A percentile compares a stretch with the other conserved stretches of the same genome.
These are phyloP conservation scores for Talaromyces rugulosus DNA, from an alignment of 2,329 filamentous ascomycete species.

Conservation along the genomic window DNA sequence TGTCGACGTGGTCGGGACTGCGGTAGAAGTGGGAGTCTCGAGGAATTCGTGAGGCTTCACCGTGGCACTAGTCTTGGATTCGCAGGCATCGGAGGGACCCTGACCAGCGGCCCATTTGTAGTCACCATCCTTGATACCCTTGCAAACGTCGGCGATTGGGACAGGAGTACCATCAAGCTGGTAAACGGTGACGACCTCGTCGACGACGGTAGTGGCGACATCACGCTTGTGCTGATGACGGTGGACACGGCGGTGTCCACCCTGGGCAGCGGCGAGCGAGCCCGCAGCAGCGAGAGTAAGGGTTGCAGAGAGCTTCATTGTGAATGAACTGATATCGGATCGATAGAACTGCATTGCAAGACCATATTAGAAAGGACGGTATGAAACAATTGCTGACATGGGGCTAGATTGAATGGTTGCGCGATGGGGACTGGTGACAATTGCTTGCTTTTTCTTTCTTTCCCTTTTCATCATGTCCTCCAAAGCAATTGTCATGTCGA, in stretches of 20 bases:
- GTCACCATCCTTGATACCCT: conserved; percentile 66
- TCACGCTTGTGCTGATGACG: conserved; percentile 39
- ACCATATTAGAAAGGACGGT: background rate
- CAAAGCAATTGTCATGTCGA: background rate
- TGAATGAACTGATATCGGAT: conserved; percentile 9
- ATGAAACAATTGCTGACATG: background rate
- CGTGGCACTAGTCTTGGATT: conserved; percentile 25
- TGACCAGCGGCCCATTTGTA: conserved; percentile 62
- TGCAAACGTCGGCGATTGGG: conserved; percentile 58
- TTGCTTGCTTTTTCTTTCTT: background rate
- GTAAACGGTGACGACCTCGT: conserved; percentile 66
- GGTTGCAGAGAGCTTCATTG: conserved; percentile 40
- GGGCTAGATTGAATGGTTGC: background rate
- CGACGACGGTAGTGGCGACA: conserved; percentile 53
- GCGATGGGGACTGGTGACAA: background rate
- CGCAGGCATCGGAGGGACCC: conserved; percentile 53
- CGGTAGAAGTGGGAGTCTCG: conserved; percentile 27
- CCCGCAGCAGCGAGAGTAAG: conserved; percentile 40
- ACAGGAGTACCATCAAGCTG: conserved; percentile 63
- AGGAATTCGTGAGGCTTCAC: conserved; percentile 46
- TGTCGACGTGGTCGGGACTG: conserved; percentile 5
- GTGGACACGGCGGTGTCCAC: conserved; percentile 40
- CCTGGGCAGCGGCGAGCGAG: conserved; percentile 38
- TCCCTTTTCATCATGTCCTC: background rate
- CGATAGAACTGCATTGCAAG: background rate